Base-by-base conservation (phyloP, 345 rosid genomes). In the Xanthoceras sorbifolium region DNA sequence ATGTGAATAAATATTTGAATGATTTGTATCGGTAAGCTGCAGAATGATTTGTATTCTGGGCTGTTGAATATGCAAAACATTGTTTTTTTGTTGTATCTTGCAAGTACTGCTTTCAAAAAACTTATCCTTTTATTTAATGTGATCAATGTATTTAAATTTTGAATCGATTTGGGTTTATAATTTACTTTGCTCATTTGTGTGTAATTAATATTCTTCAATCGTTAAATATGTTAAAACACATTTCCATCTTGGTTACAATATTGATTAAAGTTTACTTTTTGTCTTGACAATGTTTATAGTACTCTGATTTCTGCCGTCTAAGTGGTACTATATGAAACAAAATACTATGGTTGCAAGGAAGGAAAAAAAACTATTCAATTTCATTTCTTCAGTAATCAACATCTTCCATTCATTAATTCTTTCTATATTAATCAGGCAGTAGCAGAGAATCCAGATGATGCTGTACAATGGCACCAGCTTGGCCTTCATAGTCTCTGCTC, bases 371-470 rank as follows among this genome's bases (percentile, higher is more conserved):
- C 44, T 31, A 20, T 28, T 31, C 14, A 32, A 50, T 50, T 52
- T 50, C 20, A 4, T 29, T 70, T 18, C 18, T n/a, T 79, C 40
- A 46, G 31, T 74, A 59, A 31, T 28, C 28, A 72, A 50, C 8
- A 25, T 32, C 52, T 60, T 78, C 7, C 46, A n/a, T 3, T 75
- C 17, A 60, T 50, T 50, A 17, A 22, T 80, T 52, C 25, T 59
- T 64, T 80, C 68, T 54, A n/a, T 74, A n/a, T 79, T 67, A 78
- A 77, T 67, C 73, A 90, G 94, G 90, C 94, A 75, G 75, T 88
- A 63, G 87, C 84, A 12, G 99, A 95, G 87, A 98, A 95, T 71
- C 98, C 98, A 42, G 93, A 93, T 78, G 93, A 93, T 76, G 94
- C 89, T 15, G 86, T 88, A 34, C 93, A 86, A 66, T 95, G 98